phyloP scores from a whole-genome alignment of 2,329 filamentous ascomycete genomes.

The Xylariaceae sp. region DNA sequence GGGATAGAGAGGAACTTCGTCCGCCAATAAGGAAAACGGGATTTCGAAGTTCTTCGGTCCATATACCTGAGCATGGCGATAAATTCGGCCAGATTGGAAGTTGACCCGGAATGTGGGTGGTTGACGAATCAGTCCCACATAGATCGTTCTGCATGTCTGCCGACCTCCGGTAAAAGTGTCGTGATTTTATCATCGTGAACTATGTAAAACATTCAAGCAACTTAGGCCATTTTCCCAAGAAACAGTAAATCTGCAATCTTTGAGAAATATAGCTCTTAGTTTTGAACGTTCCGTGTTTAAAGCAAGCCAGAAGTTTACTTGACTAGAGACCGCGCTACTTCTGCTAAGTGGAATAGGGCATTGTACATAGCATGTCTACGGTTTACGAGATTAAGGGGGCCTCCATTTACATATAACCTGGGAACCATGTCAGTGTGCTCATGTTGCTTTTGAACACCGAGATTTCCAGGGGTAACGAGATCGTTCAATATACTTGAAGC shows the following conservation, averaged over 20 bases:
- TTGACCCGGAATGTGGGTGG: slow-evolving; percentile 15
- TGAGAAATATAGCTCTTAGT: no score
- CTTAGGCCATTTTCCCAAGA: no score
- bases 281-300: no score
- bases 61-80: slow-evolving; percentile 12
- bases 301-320: no score
- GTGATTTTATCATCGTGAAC: not conserved
- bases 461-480: not conserved
- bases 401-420: not conserved
- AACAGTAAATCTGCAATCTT: no score
- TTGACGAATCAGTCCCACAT: slow-evolving; percentile 24
- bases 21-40: slow-evolving; percentile 4
- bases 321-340: no score
- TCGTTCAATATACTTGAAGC: not conserved
- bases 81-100: slow-evolving; percentile 4
- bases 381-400: no score
- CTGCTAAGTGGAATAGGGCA: no score
- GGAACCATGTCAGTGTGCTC: not conserved
- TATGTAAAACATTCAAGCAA: not conserved
- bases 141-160: not conserved
- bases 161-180: not conserved
- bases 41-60: slow-evolving; percentile 19
- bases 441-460: not conserved
- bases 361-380: no score
- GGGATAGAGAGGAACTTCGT: slow-evolving; percentile 1